phyloP scores from a whole-genome alignment of 2,329 filamentous ascomycete species.

The Diaporthe longicolla region DNA sequence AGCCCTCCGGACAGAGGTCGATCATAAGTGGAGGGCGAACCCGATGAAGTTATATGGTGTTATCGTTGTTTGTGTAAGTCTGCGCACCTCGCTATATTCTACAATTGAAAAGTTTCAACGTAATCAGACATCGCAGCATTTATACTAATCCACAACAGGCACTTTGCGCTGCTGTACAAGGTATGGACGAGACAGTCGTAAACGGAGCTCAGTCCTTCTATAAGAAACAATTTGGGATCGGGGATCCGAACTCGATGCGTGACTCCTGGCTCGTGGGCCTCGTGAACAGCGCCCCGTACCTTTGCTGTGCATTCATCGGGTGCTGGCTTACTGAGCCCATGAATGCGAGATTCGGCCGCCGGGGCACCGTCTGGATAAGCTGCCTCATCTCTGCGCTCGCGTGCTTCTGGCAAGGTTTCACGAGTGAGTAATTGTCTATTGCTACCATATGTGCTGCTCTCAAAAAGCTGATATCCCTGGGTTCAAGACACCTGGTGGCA shows the following conservation, averaged over 20 bases:
- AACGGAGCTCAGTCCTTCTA: conserved; percentile 79
- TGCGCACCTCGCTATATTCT: too few species aligned
- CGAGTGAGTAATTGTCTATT: too few species aligned
- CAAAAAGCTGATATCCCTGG: conserved; percentile 14
- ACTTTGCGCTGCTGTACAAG: conserved; percentile 78
- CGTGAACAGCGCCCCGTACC: conserved; percentile 72
- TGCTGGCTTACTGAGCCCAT: conserved; percentile 83
- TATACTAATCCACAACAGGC: conserved; percentile 57
- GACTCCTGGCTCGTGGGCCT: conserved; percentile 69
- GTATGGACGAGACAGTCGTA: conserved; percentile 80
- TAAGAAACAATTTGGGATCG: conserved; percentile 72
- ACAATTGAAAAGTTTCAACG: neutral
- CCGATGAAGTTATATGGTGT: conserved; percentile 76
- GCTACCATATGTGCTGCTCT: too few species aligned
- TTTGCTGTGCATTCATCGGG: conserved; percentile 77
- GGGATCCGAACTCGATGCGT: conserved; percentile 60
- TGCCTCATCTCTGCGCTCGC: conserved; percentile 69
- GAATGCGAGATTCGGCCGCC: conserved; percentile 78
- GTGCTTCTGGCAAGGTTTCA: conserved; percentile 65
- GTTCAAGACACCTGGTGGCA: conserved; percentile 69
- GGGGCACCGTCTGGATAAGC: conserved; percentile 79
- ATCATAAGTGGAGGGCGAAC: conserved; percentile 76
- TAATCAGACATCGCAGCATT: neutral
- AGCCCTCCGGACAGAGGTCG: conserved; percentile 71
- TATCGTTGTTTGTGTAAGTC: conserved; percentile 63